A percentile compares a stretch with the other conserved stretches of the same genome.
Evolutionary conservation across 139 green algal species (phyloP).

Genomic region (Chlamydomonas incerta): DNA sequence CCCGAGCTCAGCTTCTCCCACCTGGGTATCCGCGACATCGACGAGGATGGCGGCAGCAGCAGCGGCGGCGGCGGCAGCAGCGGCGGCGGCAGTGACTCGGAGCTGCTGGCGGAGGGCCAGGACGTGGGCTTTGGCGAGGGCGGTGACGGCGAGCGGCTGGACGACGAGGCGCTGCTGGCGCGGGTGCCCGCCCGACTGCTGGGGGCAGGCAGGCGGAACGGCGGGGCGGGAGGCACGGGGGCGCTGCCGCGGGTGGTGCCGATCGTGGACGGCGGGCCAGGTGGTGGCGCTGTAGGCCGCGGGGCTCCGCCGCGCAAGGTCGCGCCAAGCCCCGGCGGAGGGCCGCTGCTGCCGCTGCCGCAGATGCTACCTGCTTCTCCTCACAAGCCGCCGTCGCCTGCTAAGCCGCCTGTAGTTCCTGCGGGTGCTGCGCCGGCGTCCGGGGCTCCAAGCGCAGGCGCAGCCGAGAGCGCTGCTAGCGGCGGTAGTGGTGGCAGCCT

Average conservation of each 20-base stretch:
- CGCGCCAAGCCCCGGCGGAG: too few relatives aligned
- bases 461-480: too few relatives aligned
- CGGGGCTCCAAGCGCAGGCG: too few relatives aligned
- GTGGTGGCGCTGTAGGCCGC: too few relatives aligned
- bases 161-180: conserved; percentile 9
- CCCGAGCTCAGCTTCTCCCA: conserved; percentile 17
- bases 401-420: too few relatives aligned
- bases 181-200: neutral
- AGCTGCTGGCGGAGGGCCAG: neutral
- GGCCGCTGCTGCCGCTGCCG: too few relatives aligned
- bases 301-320: too few relatives aligned
- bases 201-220: neutral
- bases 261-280: neutral
- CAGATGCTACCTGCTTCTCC: too few relatives aligned
- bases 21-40: conserved; percentile 13
- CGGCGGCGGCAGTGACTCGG: neutral
- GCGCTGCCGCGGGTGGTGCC: neutral
- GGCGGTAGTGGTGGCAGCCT: neutral
- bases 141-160: neutral
- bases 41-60: neutral
- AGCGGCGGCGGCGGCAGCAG: neutral
- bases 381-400: too few relatives aligned
- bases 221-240: neutral
- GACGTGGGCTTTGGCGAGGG: neutral
- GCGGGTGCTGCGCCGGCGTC: too few relatives aligned